Base-by-base conservation (phyloP, 192 early-diverging fungal genomes). In the Coemansia aciculifera region DNA sequence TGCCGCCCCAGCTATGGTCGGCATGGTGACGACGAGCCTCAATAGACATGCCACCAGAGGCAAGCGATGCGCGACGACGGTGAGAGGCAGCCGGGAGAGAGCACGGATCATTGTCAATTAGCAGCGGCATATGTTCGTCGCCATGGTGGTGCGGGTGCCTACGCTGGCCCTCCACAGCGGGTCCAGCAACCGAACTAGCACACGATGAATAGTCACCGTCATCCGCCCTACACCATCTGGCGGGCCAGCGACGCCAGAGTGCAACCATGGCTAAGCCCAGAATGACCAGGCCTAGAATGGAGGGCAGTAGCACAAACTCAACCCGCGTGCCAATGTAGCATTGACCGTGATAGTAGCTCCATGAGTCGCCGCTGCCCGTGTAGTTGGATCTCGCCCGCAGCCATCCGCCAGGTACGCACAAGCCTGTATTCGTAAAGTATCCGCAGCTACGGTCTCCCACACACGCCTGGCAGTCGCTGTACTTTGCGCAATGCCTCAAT, bases 311-410 rank as follows among this genome's bases (percentile, higher is more conserved):
- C 27, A 77, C 72, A 54, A 76, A 74, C 59, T 74, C 75, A 9
- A 74, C 67, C 11, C 60, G 68, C 7, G 79, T 71, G 68, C 79
- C 71, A 44, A 77, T 36, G 32, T 51, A 52, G 66, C 79, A 82
- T n/a, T 82, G 68, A 0, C 79, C 74, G 43, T 82, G 79, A 68
- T 77, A 77, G 63, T 82, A 82, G 56, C 72, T 42, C 79, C 79
- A 82, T 27, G 23, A 29, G 10, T 69, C 63, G 2, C 71, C 79
- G 34, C 34, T 37, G 51, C 40, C 62, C 17, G 72, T 67, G 59
- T 77, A 64, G 64, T 82, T 77, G 13, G 46, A 43, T 13, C 43
- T 65, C 37, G 79, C 71, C 7, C 36, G 46, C 27, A 82, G 57
- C 79, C 79, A 82, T 62, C 71, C 64, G 43, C 79, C 79, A 34